Base-by-base conservation (phyloP, 352 stramenopile species). In the Phytopythium sindhum region DNA sequence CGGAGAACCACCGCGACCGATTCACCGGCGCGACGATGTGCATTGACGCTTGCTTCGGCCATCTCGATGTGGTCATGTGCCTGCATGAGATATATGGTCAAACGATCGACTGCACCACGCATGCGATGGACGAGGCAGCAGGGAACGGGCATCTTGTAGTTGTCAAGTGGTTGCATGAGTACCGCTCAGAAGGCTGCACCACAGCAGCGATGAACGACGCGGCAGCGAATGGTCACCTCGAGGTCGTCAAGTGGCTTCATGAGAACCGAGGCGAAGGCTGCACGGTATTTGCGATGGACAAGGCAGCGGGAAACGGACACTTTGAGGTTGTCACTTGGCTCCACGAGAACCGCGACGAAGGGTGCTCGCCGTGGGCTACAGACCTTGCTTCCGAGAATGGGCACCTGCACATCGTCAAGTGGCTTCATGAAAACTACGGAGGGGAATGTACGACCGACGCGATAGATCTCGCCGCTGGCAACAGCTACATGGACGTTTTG, bases 31-130 rank as follows among this genome's bases (percentile, higher is more conserved):
- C 31, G 4, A 45, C 61, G 4, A 61, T 66, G 61, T 41, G 28
- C 31, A 39, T 55, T 14, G 61, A 53, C 10, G 61, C 53, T 26
- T 35, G 4, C 9, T 28, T n/a, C 37, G 44, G 61, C 6, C 62
- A 67, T 52, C 15, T 72, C 3, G 29, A 66, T 2, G 29, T 79
- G 12, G 60, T 75, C 10, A 39, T 39, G 1, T 39, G 10, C 14
- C 33, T 39, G 33, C 33, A 39, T 14, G 33, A 11, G 7, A 6
- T 39, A 6, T 39, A 39, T 39, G 33, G 33, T 39, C 33, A 39
- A 39, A 14, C 33, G 33, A 39, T 39, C 33, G 33, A 39, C 26
- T 57, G 50, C 26, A 57, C 50, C 9, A 17, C 11, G 17, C 23
- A 35, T 11, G 28, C 50, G n/a, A 57, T 57, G 50, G 21, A 57